Evolutionary conservation across 139 green algal species (phyloP).

Genomic region (Prasinococcaceae sp.): DNA sequence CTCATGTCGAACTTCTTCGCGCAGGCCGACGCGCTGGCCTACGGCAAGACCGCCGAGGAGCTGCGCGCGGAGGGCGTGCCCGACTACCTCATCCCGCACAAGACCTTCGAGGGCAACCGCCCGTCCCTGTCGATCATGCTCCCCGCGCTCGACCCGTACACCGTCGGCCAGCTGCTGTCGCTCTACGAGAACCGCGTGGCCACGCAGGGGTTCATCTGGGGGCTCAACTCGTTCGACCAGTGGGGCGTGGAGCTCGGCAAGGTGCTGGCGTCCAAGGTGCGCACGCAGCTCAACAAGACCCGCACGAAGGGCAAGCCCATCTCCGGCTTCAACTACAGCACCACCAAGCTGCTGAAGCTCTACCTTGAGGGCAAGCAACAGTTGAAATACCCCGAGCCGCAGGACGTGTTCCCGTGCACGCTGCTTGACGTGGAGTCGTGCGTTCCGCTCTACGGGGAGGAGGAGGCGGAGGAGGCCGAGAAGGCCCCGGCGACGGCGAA

Average conservation of each 20-base stretch:
- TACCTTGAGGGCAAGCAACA: constrained; percentile 65
- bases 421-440: too few species aligned
- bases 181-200: constrained; percentile 96
- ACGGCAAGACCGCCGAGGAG: constrained; percentile 75
- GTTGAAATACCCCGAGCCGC: constrained; percentile 74
- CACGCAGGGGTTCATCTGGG: constrained; percentile 91
- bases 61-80: constrained; percentile 71
- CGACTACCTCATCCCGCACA: constrained; percentile 84
- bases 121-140: constrained; percentile 83
- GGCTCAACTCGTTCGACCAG: constrained; percentile 98
- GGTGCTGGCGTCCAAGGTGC: constrained; percentile 58
- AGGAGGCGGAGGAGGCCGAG: too few species aligned
- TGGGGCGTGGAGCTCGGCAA: constrained; percentile 99
- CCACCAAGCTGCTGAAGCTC: constrained; percentile 7
- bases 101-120: constrained; percentile 82
- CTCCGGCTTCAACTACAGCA: constrained; percentile 13
- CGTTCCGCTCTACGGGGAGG: too few species aligned
- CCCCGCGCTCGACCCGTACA: constrained; percentile 75
- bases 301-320: constrained; percentile 51
- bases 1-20: constrained; percentile 99
- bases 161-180: constrained; percentile 82
- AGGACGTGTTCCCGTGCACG: constrained; percentile 77
- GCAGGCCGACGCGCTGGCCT: constrained; percentile 86
- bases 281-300: constrained; percentile 46
- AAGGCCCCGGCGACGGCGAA: too few species aligned